Evolutionary conservation across 1,139 yeast genomes (phyloP).

Genomic region (Yamadazyma epiphylla): DNA sequence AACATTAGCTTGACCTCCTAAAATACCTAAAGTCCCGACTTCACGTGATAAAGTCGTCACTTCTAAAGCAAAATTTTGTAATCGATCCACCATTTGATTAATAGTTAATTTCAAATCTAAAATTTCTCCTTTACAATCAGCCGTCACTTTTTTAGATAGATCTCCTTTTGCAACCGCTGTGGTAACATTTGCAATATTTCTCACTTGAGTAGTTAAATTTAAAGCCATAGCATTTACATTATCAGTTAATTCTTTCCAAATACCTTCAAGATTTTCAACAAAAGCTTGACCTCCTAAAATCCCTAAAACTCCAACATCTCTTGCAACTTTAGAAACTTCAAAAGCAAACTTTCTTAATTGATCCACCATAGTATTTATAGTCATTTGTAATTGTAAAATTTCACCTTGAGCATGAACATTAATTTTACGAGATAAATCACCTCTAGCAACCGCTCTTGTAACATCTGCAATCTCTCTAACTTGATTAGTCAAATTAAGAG

Average conservation of each 20-base stretch:
- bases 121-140: constrained; percentile 87
- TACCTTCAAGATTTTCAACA: constrained; percentile 80
- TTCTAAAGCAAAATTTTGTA: constrained; percentile 84
- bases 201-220: constrained; percentile 79
- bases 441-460: constrained; percentile 78
- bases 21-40: constrained; percentile 85
- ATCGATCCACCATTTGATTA: constrained; percentile 82
- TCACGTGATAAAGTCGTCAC: constrained; percentile 84
- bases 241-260: constrained; percentile 86
- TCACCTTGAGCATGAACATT: constrained; percentile 86
- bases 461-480: constrained; percentile 85
- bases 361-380: constrained; percentile 84
- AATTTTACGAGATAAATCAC: constrained; percentile 72
- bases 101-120: constrained; percentile 76
- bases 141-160: constrained; percentile 78
- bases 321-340: constrained; percentile 82
- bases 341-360: constrained; percentile 84
- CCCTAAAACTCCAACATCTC: constrained; percentile 89
- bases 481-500: constrained; percentile 78
- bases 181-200: constrained; percentile 87
- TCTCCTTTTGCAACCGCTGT: constrained; percentile 94
- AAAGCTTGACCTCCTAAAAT: constrained; percentile 85
- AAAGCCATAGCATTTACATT: constrained; percentile 90
- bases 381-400: constrained; percentile 71
- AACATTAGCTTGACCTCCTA: constrained; percentile 90